These are phyloP conservation scores for Hansenula anomala DNA, from an alignment of 1,139 yeast genomes.

Conservation along the genomic window DNA sequence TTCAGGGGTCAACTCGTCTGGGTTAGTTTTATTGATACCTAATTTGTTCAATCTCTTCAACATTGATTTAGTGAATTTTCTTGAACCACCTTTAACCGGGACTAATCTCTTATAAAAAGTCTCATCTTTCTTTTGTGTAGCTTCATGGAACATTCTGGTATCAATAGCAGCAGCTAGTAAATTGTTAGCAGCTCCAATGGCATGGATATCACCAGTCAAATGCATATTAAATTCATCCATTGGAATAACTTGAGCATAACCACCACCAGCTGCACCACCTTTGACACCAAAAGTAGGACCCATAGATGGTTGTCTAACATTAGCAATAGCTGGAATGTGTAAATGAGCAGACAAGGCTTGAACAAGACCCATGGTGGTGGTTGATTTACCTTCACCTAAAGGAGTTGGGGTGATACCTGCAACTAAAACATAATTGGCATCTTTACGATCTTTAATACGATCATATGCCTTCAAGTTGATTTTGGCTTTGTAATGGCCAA, in stretches of 20 bases:
- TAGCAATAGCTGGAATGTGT: slow-evolving; percentile 64
- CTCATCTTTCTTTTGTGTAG: slow-evolving; percentile 59
- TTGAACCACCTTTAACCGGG: slow-evolving; percentile 61
- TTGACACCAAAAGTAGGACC: slow-evolving; percentile 87
- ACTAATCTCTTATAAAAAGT: slow-evolving; percentile 68
- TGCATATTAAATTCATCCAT: slow-evolving; percentile 89
- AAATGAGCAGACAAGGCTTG: slow-evolving; percentile 79
- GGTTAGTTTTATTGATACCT: slow-evolving; percentile 62
- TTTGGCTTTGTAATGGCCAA: slow-evolving; percentile 73
- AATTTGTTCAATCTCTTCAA: slow-evolving; percentile 55
- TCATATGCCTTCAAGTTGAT: slow-evolving; percentile 56
- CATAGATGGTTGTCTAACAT: slow-evolving; percentile 83
- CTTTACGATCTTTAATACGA: slow-evolving; percentile 53
- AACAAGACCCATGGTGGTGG: slow-evolving; percentile 75
- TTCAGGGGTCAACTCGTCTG: slow-evolving; percentile 63
- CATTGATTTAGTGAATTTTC: slow-evolving; percentile 67
- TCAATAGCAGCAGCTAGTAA: slow-evolving; percentile 79
- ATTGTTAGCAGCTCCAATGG: slow-evolving; percentile 76
- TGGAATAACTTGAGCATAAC: slow-evolving; percentile 80
- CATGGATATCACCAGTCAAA: slow-evolving; percentile 81
- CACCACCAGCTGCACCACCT: slow-evolving; percentile 92
- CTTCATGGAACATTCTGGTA: slow-evolving; percentile 78
- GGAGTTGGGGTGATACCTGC: slow-evolving; percentile 86
- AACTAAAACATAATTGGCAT: slow-evolving; percentile 68
- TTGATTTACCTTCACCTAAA: slow-evolving; percentile 77